Base-by-base conservation (phyloP, 2,329 filamentous ascomycete species). In the Beauveria scarabaeidicola region DNA sequence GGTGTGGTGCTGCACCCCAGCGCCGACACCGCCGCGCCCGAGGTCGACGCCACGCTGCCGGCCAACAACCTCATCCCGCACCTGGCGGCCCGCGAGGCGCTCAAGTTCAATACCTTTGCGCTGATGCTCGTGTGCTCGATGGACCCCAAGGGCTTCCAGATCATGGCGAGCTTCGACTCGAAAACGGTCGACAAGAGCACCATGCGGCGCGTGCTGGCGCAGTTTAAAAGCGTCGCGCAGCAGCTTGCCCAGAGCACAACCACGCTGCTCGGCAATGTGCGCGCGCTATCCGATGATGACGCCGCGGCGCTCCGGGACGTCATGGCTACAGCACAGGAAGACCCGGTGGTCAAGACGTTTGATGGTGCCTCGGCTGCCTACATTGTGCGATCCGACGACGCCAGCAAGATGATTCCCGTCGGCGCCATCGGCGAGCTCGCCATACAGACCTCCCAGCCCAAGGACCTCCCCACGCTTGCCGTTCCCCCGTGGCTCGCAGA, bases 51-150 rank as follows among this genome's bases (percentile, higher is more conserved):
- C 0, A 67, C 72, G 11, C 67, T 74, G 9, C 80, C 78, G 0
- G 81, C 79, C 0, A 77, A 78, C 62, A 74, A 76, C 0, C 79
- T 84, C 25, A 76, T 5, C 81, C 81, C 0, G 78, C 80, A 0
- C 77, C 79, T 36, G 81, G 79, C 81, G 1, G 82, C 81, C 0
- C 77, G 81, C 50, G 83, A 86, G 64, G 84, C 83, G 1, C 74
- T 86, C 64, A 80, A 80, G 65, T 81, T 81, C 67, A 81, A 80
- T 67, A 80, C 77, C 0, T 86, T 87, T 66, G 79, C 83, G 1
- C 77, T 88, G 36, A 87, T 88, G 75, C 72, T 88, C 21, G 84
- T 87, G 46, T 88, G 84, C 68, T 84, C 81, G 4, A 72, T 87
- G 6, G 78, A 82, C 40, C 74, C 78, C 2, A 74, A 77, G 61